Conservation (phyloP, 805 yeast species). For the Lachancea dasiensis region DNA sequence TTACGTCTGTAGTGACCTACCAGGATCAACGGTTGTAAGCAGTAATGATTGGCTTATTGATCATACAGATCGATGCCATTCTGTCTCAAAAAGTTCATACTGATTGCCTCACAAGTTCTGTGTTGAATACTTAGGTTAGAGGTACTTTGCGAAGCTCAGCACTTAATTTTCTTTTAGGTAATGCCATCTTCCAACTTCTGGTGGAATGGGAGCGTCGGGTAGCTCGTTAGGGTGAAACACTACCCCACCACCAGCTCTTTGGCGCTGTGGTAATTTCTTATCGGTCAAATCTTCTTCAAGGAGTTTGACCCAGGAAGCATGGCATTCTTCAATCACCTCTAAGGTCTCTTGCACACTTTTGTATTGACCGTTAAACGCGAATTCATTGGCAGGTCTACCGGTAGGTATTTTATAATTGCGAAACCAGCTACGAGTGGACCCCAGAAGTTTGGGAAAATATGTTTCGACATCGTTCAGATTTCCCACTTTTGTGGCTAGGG, state of each 20-base stretch:
- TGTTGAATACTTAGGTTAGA: too few relatives aligned
- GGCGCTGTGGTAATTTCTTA: constrained; percentile 28
- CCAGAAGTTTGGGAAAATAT: constrained; percentile 64
- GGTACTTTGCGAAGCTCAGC: too few relatives aligned
- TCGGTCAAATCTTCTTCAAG: constrained; percentile 26
- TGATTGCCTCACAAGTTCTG: too few relatives aligned
- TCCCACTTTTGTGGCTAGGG: constrained; percentile 52
- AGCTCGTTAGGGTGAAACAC: constrained; percentile 18
- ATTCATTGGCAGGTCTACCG: constrained; percentile 69
- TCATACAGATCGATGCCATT: too few relatives aligned
- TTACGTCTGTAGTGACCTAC: too few relatives aligned
- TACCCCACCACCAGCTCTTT: constrained; percentile 52
- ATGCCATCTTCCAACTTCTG: constrained; percentile 35
- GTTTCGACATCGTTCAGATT: constrained; percentile 63
- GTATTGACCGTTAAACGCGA: constrained; percentile 69
- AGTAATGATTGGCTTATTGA: too few relatives aligned
- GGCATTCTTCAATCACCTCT: constrained; percentile 55
- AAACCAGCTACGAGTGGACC: constrained; percentile 72
- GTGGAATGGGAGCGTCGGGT: constrained; percentile 36
- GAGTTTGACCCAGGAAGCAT: constrained; percentile 59
- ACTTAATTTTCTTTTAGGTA: constrained; percentile 15
- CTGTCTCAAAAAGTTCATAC: too few relatives aligned
- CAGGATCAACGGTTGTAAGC: too few relatives aligned
- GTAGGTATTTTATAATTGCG: constrained; percentile 78
- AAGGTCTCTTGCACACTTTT: constrained; percentile 53